phyloP scores from a whole-genome alignment of 768 basidiomycete species.

The Leccinellum albellum region DNA sequence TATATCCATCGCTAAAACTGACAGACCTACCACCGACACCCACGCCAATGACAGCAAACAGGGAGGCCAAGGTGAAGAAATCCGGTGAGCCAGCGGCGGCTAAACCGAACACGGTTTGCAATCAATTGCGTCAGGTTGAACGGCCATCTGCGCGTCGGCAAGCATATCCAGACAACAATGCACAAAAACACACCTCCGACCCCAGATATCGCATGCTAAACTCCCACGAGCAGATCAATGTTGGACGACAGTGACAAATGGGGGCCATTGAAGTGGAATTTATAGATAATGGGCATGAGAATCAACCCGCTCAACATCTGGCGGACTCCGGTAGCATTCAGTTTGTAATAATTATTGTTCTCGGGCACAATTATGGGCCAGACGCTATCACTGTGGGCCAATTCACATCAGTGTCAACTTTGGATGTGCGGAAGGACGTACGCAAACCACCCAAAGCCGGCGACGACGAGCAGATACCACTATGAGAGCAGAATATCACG shows the following conservation, averaged over 20 bases:
- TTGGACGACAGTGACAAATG: slow-evolving; percentile 50
- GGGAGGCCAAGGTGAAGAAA: slow-evolving; percentile 46
- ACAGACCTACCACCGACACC: slow-evolving; percentile 43
- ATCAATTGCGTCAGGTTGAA: slow-evolving; percentile 56
- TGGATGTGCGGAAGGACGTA: slow-evolving; percentile 16
- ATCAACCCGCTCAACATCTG: slow-evolving; percentile 44
- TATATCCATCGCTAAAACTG: neutral
- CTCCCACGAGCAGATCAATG: slow-evolving; percentile 50
- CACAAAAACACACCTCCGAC: slow-evolving; percentile 36
- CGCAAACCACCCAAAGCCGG: slow-evolving; percentile 43
- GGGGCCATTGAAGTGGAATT: slow-evolving; percentile 46
- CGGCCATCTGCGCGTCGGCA: slow-evolving; percentile 34
- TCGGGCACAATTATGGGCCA: slow-evolving; percentile 35
- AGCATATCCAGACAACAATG: neutral
- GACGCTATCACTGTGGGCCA: slow-evolving; percentile 29
- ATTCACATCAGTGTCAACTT: no score
- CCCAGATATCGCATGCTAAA: slow-evolving; percentile 51
- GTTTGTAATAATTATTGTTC: neutral
- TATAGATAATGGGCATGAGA: slow-evolving; percentile 43
- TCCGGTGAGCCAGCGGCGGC: slow-evolving; percentile 44
- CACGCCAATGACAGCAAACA: slow-evolving; percentile 43
- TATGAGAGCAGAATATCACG: no score
- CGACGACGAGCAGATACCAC: slow-evolving; percentile 38
- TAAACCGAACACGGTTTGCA: slow-evolving; percentile 49
- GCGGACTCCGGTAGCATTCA: neutral